These are phyloP conservation scores for Lasiodiplodia theobromae DNA, from an alignment of 2,329 filamentous ascomycete species.

Conservation along the genomic window DNA sequence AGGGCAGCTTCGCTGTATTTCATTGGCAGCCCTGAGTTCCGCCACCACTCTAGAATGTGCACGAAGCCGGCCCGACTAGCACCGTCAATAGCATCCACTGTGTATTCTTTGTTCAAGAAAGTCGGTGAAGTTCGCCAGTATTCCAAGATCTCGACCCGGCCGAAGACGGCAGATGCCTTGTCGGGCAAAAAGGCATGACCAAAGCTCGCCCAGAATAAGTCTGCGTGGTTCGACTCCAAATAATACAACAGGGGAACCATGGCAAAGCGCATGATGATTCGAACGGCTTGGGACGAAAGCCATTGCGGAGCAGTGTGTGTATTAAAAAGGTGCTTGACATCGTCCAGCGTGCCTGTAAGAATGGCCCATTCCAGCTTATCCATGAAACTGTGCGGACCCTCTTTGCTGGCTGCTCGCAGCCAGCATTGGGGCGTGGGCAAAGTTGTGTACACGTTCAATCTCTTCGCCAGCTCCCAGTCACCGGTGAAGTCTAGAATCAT, in stretches of 20 bases:
- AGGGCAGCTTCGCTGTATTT: slow-evolving; percentile 87
- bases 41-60: slow-evolving; percentile 91
- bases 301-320: slow-evolving; percentile 74
- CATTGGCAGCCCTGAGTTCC: slow-evolving; percentile 76
- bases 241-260: slow-evolving; percentile 80
- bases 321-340: slow-evolving; percentile 76
- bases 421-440: slow-evolving; percentile 77
- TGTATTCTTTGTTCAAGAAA: slow-evolving; percentile 87
- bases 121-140: slow-evolving; percentile 89
- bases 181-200: slow-evolving; percentile 82
- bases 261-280: slow-evolving; percentile 90
- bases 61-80: slow-evolving; percentile 87
- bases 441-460: slow-evolving; percentile 80
- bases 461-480: slow-evolving; percentile 90
- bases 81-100: slow-evolving; percentile 82
- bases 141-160: slow-evolving; percentile 81
- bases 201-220: slow-evolving; percentile 87
- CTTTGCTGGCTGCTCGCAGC: slow-evolving; percentile 67
- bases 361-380: slow-evolving; percentile 86
- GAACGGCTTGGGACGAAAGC: slow-evolving; percentile 81
- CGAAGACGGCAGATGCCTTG: slow-evolving; percentile 87
- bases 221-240: slow-evolving; percentile 69
- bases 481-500: slow-evolving; percentile 83
- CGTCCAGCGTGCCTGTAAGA: slow-evolving; percentile 72
- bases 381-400: slow-evolving; percentile 74